These are phyloP conservation scores for Aspergillus piperis DNA, from an alignment of 2,329 filamentous ascomycete species.

Conservation along the genomic window DNA sequence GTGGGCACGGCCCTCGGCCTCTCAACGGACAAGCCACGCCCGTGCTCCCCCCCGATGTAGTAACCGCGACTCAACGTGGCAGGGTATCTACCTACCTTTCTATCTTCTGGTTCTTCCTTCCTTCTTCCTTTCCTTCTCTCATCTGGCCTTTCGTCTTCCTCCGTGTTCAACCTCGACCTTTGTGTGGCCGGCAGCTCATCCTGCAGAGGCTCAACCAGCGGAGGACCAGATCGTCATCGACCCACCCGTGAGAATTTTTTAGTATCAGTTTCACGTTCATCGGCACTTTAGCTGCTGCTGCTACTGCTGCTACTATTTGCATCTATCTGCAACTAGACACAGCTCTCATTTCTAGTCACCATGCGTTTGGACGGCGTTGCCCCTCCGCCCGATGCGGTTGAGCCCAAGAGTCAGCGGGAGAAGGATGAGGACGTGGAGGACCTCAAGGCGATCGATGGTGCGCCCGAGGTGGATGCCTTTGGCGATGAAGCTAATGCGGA, in stretches of 20 bases:
- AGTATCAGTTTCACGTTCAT: background rate
- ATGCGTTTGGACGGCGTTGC: conserved; percentile 12
- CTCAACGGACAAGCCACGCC: conserved; percentile 3
- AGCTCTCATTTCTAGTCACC: background rate
- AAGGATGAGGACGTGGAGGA: conserved; percentile 14
- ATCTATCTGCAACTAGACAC: background rate
- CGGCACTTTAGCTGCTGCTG: background rate
- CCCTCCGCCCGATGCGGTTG: conserved; percentile 12
- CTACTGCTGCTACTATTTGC: background rate
- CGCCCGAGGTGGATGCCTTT: conserved; percentile 30
- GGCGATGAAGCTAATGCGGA: conserved; percentile 37
- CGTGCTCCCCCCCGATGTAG: background rate
- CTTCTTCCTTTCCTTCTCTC: background rate
- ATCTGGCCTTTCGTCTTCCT: background rate
- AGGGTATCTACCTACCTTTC: background rate
- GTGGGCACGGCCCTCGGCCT: background rate
- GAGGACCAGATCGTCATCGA: background rate
- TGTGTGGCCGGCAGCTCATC: background rate
- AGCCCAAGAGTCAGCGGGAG: conserved; percentile 15
- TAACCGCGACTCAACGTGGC: background rate
- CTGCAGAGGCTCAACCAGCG: background rate
- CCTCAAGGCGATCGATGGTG: conserved; percentile 14
- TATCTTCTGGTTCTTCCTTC: background rate
- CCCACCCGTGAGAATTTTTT: background rate
- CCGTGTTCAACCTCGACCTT: background rate